Base-by-base conservation (phyloP, 2,329 filamentous ascomycete species). In the Orbilia ellipsospora region DNA sequence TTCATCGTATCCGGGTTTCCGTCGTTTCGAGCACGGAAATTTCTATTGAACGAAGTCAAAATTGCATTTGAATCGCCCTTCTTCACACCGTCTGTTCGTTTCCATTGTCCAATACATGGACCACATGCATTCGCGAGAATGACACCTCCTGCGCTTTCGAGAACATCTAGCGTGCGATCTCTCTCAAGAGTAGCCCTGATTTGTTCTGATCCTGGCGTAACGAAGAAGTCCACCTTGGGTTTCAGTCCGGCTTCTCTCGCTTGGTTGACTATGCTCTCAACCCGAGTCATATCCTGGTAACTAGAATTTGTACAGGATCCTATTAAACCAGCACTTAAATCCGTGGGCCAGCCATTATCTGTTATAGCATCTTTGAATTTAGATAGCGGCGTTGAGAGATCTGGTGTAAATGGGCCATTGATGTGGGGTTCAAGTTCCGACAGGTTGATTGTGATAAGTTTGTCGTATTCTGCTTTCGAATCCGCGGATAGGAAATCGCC, bases 301-400 rank as follows among this genome's bases (percentile, higher is more conserved):
- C 95, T 98, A 82, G 92, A 96, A 87, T 99, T 99, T 60, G 95
- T 99, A 86, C 95, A 99, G 84, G 93, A 97, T 75, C 95, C 95
- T 81, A 99, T 99, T 65, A 99, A 87, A 61, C 94, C 94, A 26
- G 95, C 94, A 12, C 93, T 95, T 77, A 99, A 90, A 77, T 90
- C 93, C 81, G 92, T 88, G 1, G 95, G 95, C 95, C 95, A 99
- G 60, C 91, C 85, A 83, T 97, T 93, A 79, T 90, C 87, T 83
- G 91, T 87, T 20, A 97, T 92, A 1, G 91, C 90, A 72, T 92
- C 87, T 81, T 93, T 93, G 85, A 99, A 99, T 81, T 90, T 87
- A 57, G 94, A 97, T 65, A 99, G 85, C 3, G 95, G 94, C 0
- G 93, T 97, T 2, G 94, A 95, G 78, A 99, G 87, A 82, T 99